Conservation (phyloP, 352 stramenopile species). For the Globisporangium radiosum region DNA sequence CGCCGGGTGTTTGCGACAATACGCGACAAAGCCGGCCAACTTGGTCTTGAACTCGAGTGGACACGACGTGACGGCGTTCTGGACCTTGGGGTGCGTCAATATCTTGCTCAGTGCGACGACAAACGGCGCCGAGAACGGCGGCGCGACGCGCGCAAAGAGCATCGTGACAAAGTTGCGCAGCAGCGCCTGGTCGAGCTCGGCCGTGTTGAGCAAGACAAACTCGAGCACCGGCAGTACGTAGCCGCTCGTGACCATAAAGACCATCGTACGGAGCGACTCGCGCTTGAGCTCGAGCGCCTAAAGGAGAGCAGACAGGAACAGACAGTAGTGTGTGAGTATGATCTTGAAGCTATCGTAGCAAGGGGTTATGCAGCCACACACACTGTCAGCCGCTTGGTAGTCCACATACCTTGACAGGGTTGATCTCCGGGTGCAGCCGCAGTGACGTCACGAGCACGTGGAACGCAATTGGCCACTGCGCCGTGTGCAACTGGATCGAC, state of each 20-base stretch:
- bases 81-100: conserved; percentile 78
- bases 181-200: conserved; percentile 77
- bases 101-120: conserved; percentile 62
- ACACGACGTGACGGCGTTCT: conserved; percentile 77
- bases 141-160: conserved; percentile 63
- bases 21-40: conserved; percentile 52
- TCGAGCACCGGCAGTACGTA: conserved; percentile 82
- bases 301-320: neutral
- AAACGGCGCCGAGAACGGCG: conserved; percentile 76
- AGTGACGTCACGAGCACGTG: conserved; percentile 71
- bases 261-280: conserved; percentile 79
- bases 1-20: conserved; percentile 59
- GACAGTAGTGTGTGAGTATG: neutral
- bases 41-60: conserved; percentile 73
- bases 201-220: conserved; percentile 74
- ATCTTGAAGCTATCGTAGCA: too few relatives aligned
- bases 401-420: conserved; percentile 63
- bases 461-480: conserved; percentile 82
- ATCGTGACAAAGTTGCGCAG: conserved; percentile 83
- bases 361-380: too few relatives aligned
- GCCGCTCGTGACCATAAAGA: conserved; percentile 83
- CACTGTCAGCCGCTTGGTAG: too few relatives aligned
- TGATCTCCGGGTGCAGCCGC: conserved; percentile 66
- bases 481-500: conserved; percentile 69
- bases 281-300: conserved; percentile 76